Evolutionary conservation across 805 yeast species (phyloP).

Genomic region (Ogataea wickerhamii): DNA sequence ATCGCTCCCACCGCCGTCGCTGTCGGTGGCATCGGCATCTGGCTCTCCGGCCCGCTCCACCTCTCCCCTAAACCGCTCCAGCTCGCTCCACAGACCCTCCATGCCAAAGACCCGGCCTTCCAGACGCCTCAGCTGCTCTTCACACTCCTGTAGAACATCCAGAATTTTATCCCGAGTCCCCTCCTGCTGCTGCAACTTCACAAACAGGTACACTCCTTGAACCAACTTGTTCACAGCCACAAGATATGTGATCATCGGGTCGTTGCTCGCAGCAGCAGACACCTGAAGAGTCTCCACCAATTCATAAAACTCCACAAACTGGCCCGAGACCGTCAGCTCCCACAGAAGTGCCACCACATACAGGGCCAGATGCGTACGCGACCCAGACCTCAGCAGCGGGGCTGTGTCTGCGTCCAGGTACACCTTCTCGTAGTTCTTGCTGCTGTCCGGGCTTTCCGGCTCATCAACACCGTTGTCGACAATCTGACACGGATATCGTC

Average conservation of each 20-base stretch:
- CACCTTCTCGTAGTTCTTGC: conserved; percentile 10
- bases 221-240: conserved; percentile 23
- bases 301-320: conserved; percentile 34
- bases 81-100: no score
- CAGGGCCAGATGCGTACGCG: conserved; percentile 38
- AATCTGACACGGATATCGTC: conserved; percentile 21
- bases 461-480: conserved; percentile 13
- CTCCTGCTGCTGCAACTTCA: conserved; percentile 5
- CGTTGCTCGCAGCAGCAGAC: conserved; percentile 40
- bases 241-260: conserved; percentile 40
- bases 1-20: no score
- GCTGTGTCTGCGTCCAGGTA: conserved; percentile 10
- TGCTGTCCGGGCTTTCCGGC: conserved; percentile 6
- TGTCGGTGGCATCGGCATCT: no score
- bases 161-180: conserved; percentile 2
- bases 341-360: conserved; percentile 41
- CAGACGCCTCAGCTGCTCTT: conserved; percentile 8
- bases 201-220: conserved; percentile 17
- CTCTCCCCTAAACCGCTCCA: no score
- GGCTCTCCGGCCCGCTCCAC: no score
- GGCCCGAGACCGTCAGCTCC: conserved; percentile 37
- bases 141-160: conserved; percentile 8
- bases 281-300: conserved; percentile 36
- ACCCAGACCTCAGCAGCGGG: conserved; percentile 28
- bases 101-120: no score